A percentile compares a stretch with the other conserved stretches of the same genome.
phyloP scores from a whole-genome alignment of 768 basidiomycete species.

The Russula compacta region DNA sequence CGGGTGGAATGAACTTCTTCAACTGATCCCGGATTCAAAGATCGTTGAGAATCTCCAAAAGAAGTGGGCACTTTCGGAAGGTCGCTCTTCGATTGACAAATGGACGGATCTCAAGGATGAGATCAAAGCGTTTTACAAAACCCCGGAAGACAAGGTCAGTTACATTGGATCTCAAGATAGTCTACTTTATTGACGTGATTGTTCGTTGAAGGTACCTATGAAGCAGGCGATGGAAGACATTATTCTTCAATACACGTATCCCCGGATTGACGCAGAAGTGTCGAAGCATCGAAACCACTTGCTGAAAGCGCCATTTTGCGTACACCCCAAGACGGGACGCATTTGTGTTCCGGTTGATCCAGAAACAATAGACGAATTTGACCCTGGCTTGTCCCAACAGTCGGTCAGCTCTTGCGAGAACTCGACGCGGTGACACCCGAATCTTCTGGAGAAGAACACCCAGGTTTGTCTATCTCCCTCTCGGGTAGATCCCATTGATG shows the following conservation, averaged over 20 bases:
- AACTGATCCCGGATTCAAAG: slow-evolving; percentile 59
- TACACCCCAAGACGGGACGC: slow-evolving; percentile 93
- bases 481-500: neutral
- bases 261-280: slow-evolving; percentile 93
- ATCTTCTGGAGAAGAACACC: slow-evolving; percentile 9
- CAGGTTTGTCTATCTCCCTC: slow-evolving; percentile 10
- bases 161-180: neutral
- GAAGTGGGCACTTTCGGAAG: slow-evolving; percentile 49
- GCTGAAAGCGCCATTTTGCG: slow-evolving; percentile 93
- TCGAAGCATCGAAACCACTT: slow-evolving; percentile 97
- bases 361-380: slow-evolving; percentile 61
- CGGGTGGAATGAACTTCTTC: slow-evolving; percentile 66
- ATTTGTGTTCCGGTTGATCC: slow-evolving; percentile 93
- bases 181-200: neutral
- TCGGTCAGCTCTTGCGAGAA: slow-evolving; percentile 73
- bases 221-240: slow-evolving; percentile 70
- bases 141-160: slow-evolving; percentile 29
- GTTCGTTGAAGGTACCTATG: slow-evolving; percentile 26
- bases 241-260: slow-evolving; percentile 89
- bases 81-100: slow-evolving; percentile 53
- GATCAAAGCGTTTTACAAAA: slow-evolving; percentile 28
- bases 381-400: slow-evolving; percentile 82
- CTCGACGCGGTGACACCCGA: slow-evolving; percentile 39
- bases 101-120: slow-evolving; percentile 57
- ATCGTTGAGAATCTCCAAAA: slow-evolving; percentile 40